Conservation (phyloP, 1,139 yeast genomes). For the Cylindricascospora bacillispora region DNA sequence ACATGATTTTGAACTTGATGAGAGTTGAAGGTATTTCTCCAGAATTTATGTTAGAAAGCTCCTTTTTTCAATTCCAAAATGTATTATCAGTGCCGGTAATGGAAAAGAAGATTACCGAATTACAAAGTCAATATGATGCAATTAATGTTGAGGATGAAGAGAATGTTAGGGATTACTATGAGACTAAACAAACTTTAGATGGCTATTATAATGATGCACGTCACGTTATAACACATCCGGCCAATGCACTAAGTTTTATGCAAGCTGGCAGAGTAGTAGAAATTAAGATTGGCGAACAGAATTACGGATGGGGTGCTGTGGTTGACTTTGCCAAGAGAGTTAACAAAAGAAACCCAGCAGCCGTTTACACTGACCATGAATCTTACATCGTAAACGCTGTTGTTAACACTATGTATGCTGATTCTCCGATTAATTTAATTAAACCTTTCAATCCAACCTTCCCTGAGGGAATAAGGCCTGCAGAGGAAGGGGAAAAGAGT, state of each 20-base stretch:
- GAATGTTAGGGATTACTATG: conserved; percentile 69
- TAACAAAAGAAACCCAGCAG: conserved; percentile 42
- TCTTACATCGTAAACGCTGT: conserved; percentile 79
- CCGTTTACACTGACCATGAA: conserved; percentile 62
- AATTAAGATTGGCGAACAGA: conserved; percentile 37
- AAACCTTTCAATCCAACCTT: conserved; percentile 58
- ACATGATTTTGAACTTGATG: conserved; percentile 90
- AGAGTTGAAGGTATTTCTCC: conserved; percentile 98
- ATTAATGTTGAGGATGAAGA: conserved; percentile 62
- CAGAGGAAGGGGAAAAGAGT: conserved; percentile 55
- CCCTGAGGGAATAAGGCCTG: conserved; percentile 84
- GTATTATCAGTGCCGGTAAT: conserved; percentile 78
- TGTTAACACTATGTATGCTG: conserved; percentile 65
- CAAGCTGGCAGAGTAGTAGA: conserved; percentile 81
- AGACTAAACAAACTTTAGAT: conserved; percentile 57
- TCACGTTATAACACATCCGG: conserved; percentile 85
- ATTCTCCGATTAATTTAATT: conserved; percentile 60
- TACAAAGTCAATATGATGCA: conserved; percentile 36
- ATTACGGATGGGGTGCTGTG: conserved; percentile 95
- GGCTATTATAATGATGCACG: conserved; percentile 66
- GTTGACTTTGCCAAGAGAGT: conserved; percentile 62
- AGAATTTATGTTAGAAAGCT: conserved; percentile 88
- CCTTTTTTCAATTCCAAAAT: conserved; percentile 91
- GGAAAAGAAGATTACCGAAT: conserved; percentile 48
- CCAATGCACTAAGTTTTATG: conserved; percentile 66